phyloP scores from a whole-genome alignment of 2,329 filamentous ascomycete species.

The Stachybotrys echinatus region DNA sequence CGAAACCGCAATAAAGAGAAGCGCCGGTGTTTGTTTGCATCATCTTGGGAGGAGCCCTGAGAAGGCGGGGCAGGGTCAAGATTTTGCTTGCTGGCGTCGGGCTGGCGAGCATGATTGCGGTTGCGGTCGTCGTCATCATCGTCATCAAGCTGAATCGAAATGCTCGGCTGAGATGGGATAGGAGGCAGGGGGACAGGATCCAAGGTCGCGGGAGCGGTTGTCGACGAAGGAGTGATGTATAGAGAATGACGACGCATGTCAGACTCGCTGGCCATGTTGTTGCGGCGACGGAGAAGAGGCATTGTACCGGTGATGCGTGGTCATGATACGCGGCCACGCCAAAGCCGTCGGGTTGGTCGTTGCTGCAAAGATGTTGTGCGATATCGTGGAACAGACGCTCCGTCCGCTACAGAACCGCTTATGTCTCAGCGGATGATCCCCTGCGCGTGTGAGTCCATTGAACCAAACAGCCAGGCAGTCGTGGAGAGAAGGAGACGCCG shows the following conservation, averaged over 20 bases:
- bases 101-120: slow-evolving; percentile 3
- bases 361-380: neutral
- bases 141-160: neutral
- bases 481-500: neutral
- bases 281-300: slow-evolving; percentile 58
- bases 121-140: neutral
- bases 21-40: slow-evolving; percentile 51
- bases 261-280: slow-evolving; percentile 53
- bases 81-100: slow-evolving; percentile 14
- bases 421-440: neutral
- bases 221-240: slow-evolving; percentile 22
- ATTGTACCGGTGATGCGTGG: slow-evolving; percentile 39
- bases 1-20: slow-evolving; percentile 76
- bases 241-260: slow-evolving; percentile 51
- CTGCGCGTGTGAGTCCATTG: neutral
- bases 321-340: slow-evolving; percentile 30
- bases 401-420: neutral
- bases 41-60: slow-evolving; percentile 47
- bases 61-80: slow-evolving; percentile 24
- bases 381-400: neutral
- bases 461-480: neutral
- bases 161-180: slow-evolving; percentile 5
- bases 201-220: slow-evolving; percentile 12
- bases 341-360: slow-evolving; percentile 7
- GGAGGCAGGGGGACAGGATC: slow-evolving; percentile 1